Evolutionary conservation across 2,329 filamentous ascomycete species (phyloP).

Genomic region (Apiospora hydei): DNA sequence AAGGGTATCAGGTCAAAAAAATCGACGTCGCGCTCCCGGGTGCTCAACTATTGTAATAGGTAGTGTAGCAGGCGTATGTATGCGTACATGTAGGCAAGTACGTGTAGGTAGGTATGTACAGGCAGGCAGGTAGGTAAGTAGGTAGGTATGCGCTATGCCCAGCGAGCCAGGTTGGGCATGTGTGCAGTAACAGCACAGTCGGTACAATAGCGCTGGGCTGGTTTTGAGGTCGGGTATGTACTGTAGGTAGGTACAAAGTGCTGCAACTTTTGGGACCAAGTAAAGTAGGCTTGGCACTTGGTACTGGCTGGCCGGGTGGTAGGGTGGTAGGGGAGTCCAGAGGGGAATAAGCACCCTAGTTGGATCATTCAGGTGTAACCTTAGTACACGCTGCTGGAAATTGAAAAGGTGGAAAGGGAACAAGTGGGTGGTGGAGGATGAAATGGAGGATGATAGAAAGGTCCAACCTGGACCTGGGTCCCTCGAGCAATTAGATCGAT

Average conservation of each 20-base stretch:
- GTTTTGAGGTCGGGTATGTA: no score
- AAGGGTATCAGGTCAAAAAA: slow-evolving; percentile 21
- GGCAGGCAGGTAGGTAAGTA: not conserved
- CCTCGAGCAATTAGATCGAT: not conserved
- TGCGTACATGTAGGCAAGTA: slow-evolving; percentile 6
- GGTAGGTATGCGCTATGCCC: not conserved
- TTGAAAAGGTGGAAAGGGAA: slow-evolving; percentile 8
- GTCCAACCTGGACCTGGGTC: not conserved
- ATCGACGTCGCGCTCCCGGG: slow-evolving; percentile 12
- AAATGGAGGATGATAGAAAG: not conserved
- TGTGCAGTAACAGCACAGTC: not conserved
- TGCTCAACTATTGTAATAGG: slow-evolving; percentile 17
- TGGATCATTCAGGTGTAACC: slow-evolving; percentile 16
- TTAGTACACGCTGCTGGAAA: slow-evolving; percentile 13
- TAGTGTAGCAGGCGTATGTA: not conserved
- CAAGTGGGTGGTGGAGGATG: slow-evolving; percentile 8
- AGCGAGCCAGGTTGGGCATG: slow-evolving; percentile 1
- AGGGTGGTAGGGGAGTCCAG: not conserved
- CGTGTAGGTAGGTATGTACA: not conserved
- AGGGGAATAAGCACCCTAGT: slow-evolving; percentile 5
- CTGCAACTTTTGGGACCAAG: slow-evolving; percentile 8
- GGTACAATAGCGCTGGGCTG: not conserved
- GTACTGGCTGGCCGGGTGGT: no score
- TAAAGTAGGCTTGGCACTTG: no score
- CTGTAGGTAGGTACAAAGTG: not conserved